These are phyloP conservation scores for Macrophomina pseudophaseolina DNA, from an alignment of 2,329 filamentous ascomycete genomes.

Conservation along the genomic window DNA sequence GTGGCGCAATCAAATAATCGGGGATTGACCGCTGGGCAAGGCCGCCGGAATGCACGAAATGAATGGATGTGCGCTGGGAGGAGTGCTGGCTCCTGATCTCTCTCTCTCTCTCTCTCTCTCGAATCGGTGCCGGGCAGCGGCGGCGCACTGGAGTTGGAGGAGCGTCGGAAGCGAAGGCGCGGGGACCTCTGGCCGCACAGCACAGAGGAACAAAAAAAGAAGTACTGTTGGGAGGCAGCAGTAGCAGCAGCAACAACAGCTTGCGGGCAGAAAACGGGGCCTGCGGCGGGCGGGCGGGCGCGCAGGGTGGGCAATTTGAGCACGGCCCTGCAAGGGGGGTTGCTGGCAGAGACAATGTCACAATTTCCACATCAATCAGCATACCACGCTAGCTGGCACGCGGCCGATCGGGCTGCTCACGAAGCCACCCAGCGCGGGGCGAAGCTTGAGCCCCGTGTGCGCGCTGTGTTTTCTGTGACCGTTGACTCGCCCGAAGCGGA, in stretches of 20 bases:
- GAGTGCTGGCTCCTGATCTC: conserved; percentile 14
- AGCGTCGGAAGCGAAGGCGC: conserved; percentile 15
- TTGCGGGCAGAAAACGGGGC: conserved; percentile 19
- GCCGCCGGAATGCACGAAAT: conserved; percentile 25
- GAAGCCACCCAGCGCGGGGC: conserved; percentile 4
- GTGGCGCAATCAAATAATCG: conserved; percentile 28
- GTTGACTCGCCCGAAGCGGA: conserved; percentile 9
- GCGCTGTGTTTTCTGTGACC: background rate
- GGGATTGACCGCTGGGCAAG: conserved; percentile 19
- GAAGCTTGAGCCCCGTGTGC: conserved; percentile 14
- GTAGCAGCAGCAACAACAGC: conserved; percentile 10
- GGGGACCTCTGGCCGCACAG: conserved; percentile 18
- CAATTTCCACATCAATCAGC: conserved; percentile 24
- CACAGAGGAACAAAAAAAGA: conserved; percentile 14
- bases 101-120: background rate
- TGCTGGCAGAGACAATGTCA: conserved; percentile 16
- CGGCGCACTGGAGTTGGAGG: background rate
- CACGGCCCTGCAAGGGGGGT: conserved; percentile 6
- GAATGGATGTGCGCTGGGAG: conserved; percentile 25
- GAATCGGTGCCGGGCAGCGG: background rate
- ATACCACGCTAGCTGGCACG: conserved; percentile 23
- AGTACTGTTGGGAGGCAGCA: background rate
- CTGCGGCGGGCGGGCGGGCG: conserved; percentile 22
- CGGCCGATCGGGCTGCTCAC: conserved; percentile 15
- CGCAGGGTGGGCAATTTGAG: conserved; percentile 22